Percentiles rank a stretch among this genome's conserved stretches.
Conservation (phyloP, 768 basidiomycete genomes). For the Tulasnella sp. region DNA sequence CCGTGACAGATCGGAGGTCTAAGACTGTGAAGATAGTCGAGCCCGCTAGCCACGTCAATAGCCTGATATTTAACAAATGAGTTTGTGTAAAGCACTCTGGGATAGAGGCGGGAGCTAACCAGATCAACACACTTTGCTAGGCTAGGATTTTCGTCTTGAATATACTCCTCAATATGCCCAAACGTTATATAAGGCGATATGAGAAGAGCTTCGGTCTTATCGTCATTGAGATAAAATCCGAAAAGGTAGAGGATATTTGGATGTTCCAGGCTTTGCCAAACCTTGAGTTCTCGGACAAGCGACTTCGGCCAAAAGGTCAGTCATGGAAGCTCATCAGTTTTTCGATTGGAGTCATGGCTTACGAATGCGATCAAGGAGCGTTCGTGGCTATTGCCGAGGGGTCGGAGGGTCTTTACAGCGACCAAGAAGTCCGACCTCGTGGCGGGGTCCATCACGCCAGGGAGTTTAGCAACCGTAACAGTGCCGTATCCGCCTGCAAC, state of each 20-base stretch:
- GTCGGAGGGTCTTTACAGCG: neutral
- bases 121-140: neutral
- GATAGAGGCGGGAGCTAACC: neutral
- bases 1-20: slow-evolving; percentile 4
- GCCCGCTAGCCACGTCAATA: neutral
- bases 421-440: neutral
- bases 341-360: neutral
- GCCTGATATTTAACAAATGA: neutral
- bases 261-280: neutral
- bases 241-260: slow-evolving; percentile 4
- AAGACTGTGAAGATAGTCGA: neutral
- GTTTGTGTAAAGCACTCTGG: neutral
- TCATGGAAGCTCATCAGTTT: neutral
- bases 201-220: neutral
- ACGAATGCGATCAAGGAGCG: neutral
- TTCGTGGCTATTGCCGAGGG: neutral
- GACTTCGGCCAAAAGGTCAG: neutral
- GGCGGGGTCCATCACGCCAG: neutral
- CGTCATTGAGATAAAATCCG: slow-evolving; percentile 6
- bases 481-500: neutral
- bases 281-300: neutral
- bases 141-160: neutral
- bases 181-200: neutral
- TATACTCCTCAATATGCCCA: neutral
- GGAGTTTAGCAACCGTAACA: neutral